Conservation (phyloP, 768 basidiomycete genomes). For the Lactifluus hygrophoroides region DNA sequence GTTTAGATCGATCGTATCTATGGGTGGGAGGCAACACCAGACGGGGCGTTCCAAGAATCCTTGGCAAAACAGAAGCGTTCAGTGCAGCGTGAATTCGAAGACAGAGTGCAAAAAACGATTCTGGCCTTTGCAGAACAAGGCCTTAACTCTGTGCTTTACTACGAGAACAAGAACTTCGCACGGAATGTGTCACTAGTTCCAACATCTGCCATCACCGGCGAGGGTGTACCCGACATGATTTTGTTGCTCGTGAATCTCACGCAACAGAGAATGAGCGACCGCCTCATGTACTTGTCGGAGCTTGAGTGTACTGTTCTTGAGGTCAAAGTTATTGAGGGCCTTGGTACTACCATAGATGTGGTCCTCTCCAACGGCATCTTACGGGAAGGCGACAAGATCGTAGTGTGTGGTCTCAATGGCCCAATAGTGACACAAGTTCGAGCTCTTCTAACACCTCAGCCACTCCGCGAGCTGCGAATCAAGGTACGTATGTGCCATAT, state of each 20-base stretch:
- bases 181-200: conserved; percentile 94
- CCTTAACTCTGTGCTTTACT: conserved; percentile 89
- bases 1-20: conserved; percentile 93
- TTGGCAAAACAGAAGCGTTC: conserved; percentile 69
- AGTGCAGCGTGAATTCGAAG: conserved; percentile 88
- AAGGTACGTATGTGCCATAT: conserved; percentile 50
- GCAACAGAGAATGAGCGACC: conserved; percentile 95
- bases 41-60: conserved; percentile 89
- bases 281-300: conserved; percentile 96
- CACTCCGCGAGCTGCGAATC: conserved; percentile 87
- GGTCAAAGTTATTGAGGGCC: conserved; percentile 96
- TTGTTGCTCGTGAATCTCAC: conserved; percentile 96
- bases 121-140: conserved; percentile 98
- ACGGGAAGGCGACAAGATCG: conserved; percentile 86
- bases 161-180: conserved; percentile 93
- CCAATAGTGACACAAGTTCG: conserved; percentile 94
- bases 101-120: conserved; percentile 75
- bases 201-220: conserved; percentile 95
- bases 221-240: conserved; percentile 99
- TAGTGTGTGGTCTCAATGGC: conserved; percentile 94
- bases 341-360: conserved; percentile 97
- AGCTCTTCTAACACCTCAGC: conserved; percentile 92
- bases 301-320: conserved; percentile 97
- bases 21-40: conserved; percentile 85
- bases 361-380: conserved; percentile 91